phyloP scores from a whole-genome alignment of 2,329 filamentous ascomycete genomes.

The Ophiostoma angusticollis region DNA sequence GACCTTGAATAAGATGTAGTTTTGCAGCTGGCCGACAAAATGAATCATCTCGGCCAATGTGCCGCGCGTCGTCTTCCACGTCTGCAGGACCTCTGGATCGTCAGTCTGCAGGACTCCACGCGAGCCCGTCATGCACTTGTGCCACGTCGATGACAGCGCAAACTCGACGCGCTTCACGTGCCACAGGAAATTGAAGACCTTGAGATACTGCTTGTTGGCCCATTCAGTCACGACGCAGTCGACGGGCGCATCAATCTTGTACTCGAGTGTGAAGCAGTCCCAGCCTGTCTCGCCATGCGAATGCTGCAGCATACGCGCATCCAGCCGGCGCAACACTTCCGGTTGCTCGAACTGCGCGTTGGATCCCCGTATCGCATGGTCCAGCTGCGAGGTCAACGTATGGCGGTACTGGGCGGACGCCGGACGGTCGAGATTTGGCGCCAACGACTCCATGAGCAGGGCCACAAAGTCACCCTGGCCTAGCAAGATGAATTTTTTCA shows the following conservation, averaged over 20 bases:
- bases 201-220: conserved; percentile 91
- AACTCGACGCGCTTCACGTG: conserved; percentile 97
- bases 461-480: conserved; percentile 97
- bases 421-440: conserved; percentile 82
- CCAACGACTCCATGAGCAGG: conserved; percentile 89
- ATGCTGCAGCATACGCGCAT: conserved; percentile 95
- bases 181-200: conserved; percentile 99
- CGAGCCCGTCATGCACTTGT: conserved; percentile 88
- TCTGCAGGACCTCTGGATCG: conserved; percentile 52
- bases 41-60: conserved; percentile 96
- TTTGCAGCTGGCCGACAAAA: conserved; percentile 92
- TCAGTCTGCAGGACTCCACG: conserved; percentile 76
- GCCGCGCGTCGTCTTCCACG: conserved; percentile 85
- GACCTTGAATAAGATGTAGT: conserved; percentile 97
- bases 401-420: conserved; percentile 96
- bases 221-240: conserved; percentile 96
- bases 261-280: conserved; percentile 98
- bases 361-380: conserved; percentile 91
- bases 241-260: conserved; percentile 92
- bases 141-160: conserved; percentile 79
- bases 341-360: conserved; percentile 92
- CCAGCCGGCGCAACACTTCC: conserved; percentile 80
- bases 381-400: conserved; percentile 91
- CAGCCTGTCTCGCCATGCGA: conserved; percentile 95
- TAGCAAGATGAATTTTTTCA: conserved; percentile 89